These are phyloP conservation scores for Vanilla planifolia DNA, from an alignment of 106 monocot species.

Conservation along the genomic window DNA sequence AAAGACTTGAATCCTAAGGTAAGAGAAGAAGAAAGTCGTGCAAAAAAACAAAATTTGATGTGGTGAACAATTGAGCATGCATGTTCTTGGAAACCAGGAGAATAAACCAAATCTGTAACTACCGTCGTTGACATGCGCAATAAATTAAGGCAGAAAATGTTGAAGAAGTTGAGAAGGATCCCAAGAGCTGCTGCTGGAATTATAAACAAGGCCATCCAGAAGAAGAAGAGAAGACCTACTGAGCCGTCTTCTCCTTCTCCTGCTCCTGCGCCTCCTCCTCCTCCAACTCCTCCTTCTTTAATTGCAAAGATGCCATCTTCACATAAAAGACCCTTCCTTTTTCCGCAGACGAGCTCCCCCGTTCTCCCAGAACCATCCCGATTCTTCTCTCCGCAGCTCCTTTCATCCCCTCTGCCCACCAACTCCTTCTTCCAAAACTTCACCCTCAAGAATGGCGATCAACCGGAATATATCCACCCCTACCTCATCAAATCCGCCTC, in stretches of 20 bases:
- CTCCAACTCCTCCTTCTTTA: not conserved
- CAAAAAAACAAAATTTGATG: too few species aligned
- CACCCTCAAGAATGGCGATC: slow-evolving; percentile 69
- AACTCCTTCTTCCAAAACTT: slow-evolving; percentile 99
- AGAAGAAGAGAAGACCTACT: slow-evolving; percentile 7
- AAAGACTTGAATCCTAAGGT: too few species aligned
- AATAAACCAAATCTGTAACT: too few species aligned
- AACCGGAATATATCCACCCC: slow-evolving; percentile 95
- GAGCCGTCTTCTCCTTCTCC: not conserved
- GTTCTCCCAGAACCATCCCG: slow-evolving; percentile 64
- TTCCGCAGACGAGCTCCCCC: slow-evolving; percentile 45
- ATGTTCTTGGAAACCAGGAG: too few species aligned
- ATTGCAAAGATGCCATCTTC: not conserved
- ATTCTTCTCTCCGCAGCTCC: slow-evolving; percentile 65
- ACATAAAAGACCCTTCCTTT: slow-evolving; percentile 33
- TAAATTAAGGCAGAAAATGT: slow-evolving; percentile 14
- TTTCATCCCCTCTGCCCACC: slow-evolving; percentile 80
- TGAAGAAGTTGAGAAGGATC: slow-evolving; percentile 30
- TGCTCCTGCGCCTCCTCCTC: slow-evolving; percentile 5
- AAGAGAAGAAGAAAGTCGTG: too few species aligned
- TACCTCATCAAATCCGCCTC: slow-evolving; percentile 72
- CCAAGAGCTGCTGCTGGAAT: slow-evolving; percentile 19
- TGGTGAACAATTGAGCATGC: too few species aligned
- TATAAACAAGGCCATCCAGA: slow-evolving; percentile 33
- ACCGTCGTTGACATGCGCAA: too few species aligned